These are phyloP conservation scores for Russula compacta DNA, from an alignment of 768 basidiomycete species.

Conservation along the genomic window DNA sequence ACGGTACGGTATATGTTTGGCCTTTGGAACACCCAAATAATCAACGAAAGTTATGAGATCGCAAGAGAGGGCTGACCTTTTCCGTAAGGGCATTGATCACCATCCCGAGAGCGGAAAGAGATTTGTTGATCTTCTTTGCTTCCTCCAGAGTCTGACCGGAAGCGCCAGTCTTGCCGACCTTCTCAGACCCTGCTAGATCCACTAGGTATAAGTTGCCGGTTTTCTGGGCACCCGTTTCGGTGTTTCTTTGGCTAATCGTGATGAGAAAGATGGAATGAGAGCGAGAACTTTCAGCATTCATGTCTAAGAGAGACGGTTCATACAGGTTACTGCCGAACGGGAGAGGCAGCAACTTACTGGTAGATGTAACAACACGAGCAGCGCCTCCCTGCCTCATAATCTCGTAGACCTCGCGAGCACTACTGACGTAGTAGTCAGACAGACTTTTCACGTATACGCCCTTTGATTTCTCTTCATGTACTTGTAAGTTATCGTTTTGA, in stretches of 20 bases:
- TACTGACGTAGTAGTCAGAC: slow-evolving; percentile 96
- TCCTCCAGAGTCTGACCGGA: slow-evolving; percentile 98
- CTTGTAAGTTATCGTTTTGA: slow-evolving; percentile 95
- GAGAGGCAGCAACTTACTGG: slow-evolving; percentile 50
- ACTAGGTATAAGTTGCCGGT: slow-evolving; percentile 96
- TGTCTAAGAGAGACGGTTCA: slow-evolving; percentile 47
- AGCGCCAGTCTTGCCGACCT: slow-evolving; percentile 98
- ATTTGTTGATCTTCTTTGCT: slow-evolving; percentile 99
- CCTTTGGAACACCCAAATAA: slow-evolving; percentile 65
- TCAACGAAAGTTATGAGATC: slow-evolving; percentile 98
- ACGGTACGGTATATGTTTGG: slow-evolving; percentile 95
- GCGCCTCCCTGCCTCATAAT: slow-evolving; percentile 96
- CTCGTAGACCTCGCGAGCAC: slow-evolving; percentile 91
- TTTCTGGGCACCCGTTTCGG: slow-evolving; percentile 91
- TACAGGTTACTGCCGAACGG: slow-evolving; percentile 1
- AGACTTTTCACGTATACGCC: slow-evolving; percentile 98
- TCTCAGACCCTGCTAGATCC: slow-evolving; percentile 97
- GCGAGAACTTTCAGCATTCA: slow-evolving; percentile 99
- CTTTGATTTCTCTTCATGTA: slow-evolving; percentile 95
- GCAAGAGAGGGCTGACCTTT: slow-evolving; percentile 55
- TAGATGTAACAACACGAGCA: slow-evolving; percentile 86
- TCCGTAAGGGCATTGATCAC: slow-evolving; percentile 99
- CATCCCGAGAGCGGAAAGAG: slow-evolving; percentile 94
- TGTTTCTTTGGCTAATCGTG: slow-evolving; percentile 93
- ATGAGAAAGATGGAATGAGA: slow-evolving; percentile 99